Conservation (phyloP, 73 alveolate genomes). For the Paraurostyla sp. region DNA sequence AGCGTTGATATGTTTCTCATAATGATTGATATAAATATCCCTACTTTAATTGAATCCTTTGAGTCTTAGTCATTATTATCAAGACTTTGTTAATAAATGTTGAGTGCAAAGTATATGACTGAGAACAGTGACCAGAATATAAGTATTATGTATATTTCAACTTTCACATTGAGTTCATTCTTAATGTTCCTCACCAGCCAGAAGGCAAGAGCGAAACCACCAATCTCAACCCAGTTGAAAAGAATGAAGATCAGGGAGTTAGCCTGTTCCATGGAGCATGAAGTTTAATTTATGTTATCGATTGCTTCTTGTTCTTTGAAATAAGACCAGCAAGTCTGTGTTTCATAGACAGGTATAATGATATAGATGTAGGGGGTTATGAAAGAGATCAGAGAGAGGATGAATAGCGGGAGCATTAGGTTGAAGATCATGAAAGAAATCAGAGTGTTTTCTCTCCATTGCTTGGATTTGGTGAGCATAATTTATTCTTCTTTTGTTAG, state of each 20-base stretch:
- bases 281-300: not conserved
- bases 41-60: not conserved
- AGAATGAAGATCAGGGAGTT: not conserved
- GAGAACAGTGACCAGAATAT: conserved; percentile 40
- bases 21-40: not conserved
- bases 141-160: not conserved
- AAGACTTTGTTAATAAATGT: not conserved
- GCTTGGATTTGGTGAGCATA: conserved; percentile 4
- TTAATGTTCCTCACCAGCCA: conserved; percentile 36
- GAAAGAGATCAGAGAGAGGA: not conserved
- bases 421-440: not conserved
- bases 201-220: not conserved
- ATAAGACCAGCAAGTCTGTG: conserved; percentile 23
- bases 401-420: not conserved
- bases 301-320: not conserved
- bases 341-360: conserved; percentile 24
- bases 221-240: conserved; percentile 25
- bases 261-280: conserved; percentile 3
- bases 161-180: conserved; percentile 32
- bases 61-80: not conserved
- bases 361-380: conserved; percentile 1
- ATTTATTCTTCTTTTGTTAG: not conserved
- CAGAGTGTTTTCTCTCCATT: conserved; percentile 31
- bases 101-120: not conserved
- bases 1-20: conserved; percentile 29